Evolutionary conservation across 257 asterid species (phyloP), one percentile per base, ranked within the genome.

Genomic region (Capsicum chinense): DNA sequence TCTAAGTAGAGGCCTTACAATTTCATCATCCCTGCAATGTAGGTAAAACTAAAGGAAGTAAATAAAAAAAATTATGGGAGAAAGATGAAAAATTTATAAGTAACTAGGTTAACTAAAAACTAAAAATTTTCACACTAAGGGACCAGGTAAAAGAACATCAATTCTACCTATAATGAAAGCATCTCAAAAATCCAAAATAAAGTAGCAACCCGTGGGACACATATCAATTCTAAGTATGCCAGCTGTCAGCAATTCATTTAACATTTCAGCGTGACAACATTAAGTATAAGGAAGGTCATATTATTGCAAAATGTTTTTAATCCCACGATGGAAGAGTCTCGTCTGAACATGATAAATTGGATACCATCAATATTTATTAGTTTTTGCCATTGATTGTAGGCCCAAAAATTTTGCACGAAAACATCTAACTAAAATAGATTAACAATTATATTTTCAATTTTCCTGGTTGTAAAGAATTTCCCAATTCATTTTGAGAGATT

Each of bases 1-100:
- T 82, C 80, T 67, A 82, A 82, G 80, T 82, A 64, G 66, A 82
- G 79, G 80, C 79, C 21, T 67, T 82, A 80, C 62, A 82, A 48
- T 37, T 67, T 82, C 5, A 79, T 67, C 63, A 82, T 9, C 33
- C 84, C 79, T 82, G 80, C 39, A 82, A 26, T 26, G 33, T 66
- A 33, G n/a, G 54, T 15, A 52, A 60, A 50, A 16, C 69, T 47
- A 16, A 10, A 47, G 13, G 6, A 26, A 81, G 17, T 63, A 26
- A 67, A 14, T 44, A 63, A 48, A 35, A 64, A 66, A 57, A 47
- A 14, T 17, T 48, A 17, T 11, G 42, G 44, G 3, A 13, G 74
- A 62, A 50, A 19, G 47, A 7, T 21, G 47, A 76, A 76, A 52
- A 0, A 3, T 57, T 26, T 76, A 52, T 63, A 76, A 52, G 63